phyloP scores from a whole-genome alignment of 2,329 filamentous ascomycete genomes.

The Neonectria faginata region DNA sequence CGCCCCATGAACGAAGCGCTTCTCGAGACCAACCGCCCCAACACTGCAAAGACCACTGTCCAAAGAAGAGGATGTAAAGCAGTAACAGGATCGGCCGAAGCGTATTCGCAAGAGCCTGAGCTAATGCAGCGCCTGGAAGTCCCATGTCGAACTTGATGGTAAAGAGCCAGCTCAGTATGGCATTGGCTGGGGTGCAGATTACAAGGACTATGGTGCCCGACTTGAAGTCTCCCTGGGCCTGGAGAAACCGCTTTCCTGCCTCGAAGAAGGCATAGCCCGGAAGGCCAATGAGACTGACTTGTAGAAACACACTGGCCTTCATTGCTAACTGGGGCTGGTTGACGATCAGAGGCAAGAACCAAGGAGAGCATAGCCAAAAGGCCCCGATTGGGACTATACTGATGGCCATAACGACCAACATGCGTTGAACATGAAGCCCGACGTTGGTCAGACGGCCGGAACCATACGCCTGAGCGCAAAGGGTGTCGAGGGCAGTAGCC shows the following conservation, averaged over 20 bases:
- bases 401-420: slow-evolving; percentile 62
- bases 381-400: slow-evolving; percentile 61
- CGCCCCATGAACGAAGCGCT: slow-evolving; percentile 54
- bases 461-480: slow-evolving; percentile 44
- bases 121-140: slow-evolving; percentile 63
- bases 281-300: slow-evolving; percentile 60
- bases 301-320: slow-evolving; percentile 62
- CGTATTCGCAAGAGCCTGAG: slow-evolving; percentile 62
- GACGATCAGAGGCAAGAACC: slow-evolving; percentile 58
- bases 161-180: slow-evolving; percentile 62
- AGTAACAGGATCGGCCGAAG: slow-evolving; percentile 61
- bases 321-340: slow-evolving; percentile 61
- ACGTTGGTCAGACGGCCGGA: slow-evolving; percentile 60
- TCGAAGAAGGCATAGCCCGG: slow-evolving; percentile 67
- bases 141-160: slow-evolving; percentile 57
- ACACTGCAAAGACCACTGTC: slow-evolving; percentile 44
- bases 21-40: slow-evolving; percentile 56
- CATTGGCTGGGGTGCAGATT: slow-evolving; percentile 61
- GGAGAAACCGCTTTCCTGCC: slow-evolving; percentile 65
- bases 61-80: slow-evolving; percentile 58
- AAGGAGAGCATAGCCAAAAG: slow-evolving; percentile 62
- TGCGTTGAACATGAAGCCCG: slow-evolving; percentile 64
- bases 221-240: slow-evolving; percentile 66
- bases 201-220: slow-evolving; percentile 61
- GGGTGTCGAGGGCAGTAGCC: slow-evolving; percentile 44